Evolutionary conservation across 2,329 filamentous ascomycete genomes (phyloP), one percentile per base, ranked within the genome.

Genomic region (Ophiostoma sp.): DNA sequence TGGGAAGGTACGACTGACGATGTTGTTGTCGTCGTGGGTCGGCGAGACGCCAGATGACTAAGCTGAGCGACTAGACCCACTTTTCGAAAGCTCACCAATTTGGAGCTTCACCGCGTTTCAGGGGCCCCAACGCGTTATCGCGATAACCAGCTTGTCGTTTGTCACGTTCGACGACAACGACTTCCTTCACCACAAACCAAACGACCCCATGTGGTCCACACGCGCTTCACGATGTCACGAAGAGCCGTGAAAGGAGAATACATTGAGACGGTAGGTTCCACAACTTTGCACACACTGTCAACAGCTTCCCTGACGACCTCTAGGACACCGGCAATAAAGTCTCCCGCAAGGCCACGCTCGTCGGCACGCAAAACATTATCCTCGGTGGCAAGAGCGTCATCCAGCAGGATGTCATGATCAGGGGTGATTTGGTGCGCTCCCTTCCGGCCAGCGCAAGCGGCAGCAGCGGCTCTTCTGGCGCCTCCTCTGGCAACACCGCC

Each of bases 321-420:
- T 77, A 97, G 95, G 95, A 98, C 84, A 97, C 95, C 2, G 96
- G 96, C 77, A 99, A 99, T 88, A 98, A 98, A 85, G 96, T 99
- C 79, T 95, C 95, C 52, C 93, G 96, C 77, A 94, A 94, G 78
- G 93, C 94, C 75, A 91, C 92, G 80, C 93, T 99, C 78, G 93
- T 97, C 79, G 96, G 96, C 79, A 98, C 95, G 28, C 94, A 97
- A 78, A 97, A 98, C 84, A 98, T 99, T 83, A 97, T 97, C 83
- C 92, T 99, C 1, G 96, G 94, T 78, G 96, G 96, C 76, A 97
- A 94, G 83, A 97, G 95, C 0, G 94, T 98, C 75, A 97, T 99
- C 80, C 94, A 97, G 86, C 92, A 94, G 75, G 95, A 97, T 80
- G 95, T 94, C 78, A 94, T 96, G 82, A 94, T 99, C 80, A 92